These are phyloP conservation scores for Mycena capillaripes DNA, from an alignment of 768 basidiomycete species.

Conservation along the genomic window DNA sequence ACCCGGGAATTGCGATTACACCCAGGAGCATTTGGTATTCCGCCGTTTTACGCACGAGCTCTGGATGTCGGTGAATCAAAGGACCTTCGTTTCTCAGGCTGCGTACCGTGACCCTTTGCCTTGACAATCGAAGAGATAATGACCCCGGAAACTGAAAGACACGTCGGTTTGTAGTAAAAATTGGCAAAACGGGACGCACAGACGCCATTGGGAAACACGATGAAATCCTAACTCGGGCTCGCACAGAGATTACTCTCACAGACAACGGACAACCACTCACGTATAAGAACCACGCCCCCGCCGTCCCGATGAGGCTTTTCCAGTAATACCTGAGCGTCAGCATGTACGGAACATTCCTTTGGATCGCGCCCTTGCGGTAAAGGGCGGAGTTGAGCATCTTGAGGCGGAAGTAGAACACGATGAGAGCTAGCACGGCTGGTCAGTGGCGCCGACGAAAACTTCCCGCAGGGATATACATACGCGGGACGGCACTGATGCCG, in stretches of 20 bases:
- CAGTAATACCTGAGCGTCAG: conserved; percentile 76
- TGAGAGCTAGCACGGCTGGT: conserved; percentile 71
- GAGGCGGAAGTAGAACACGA: conserved; percentile 80
- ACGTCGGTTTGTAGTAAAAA: background rate
- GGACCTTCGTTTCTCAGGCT: background rate
- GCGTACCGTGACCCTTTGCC: conserved; percentile 28
- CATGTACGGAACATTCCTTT: conserved; percentile 73
- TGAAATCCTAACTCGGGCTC: conserved; percentile 9
- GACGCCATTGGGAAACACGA: conserved; percentile 81
- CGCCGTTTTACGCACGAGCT: conserved; percentile 57
- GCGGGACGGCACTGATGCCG: conserved; percentile 68
- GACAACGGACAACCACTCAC: conserved; percentile 64
- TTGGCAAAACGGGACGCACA: conserved; percentile 53
- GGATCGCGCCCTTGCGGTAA: conserved; percentile 75
- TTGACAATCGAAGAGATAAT: conserved; percentile 49
- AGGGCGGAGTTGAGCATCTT: conserved; percentile 79
- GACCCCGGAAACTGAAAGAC: conserved; percentile 63
- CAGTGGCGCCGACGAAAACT: conserved; percentile 55
- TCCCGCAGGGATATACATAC: background rate
- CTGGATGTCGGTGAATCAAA: background rate
- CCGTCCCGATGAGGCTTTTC: conserved; percentile 78
- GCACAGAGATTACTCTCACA: conserved; percentile 3
- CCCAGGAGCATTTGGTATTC: conserved; percentile 81
- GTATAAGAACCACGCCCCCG: conserved; percentile 83
- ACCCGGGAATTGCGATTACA: conserved; percentile 73